phyloP scores from a whole-genome alignment of 331 rosid species.

The Acacia concinna region DNA sequence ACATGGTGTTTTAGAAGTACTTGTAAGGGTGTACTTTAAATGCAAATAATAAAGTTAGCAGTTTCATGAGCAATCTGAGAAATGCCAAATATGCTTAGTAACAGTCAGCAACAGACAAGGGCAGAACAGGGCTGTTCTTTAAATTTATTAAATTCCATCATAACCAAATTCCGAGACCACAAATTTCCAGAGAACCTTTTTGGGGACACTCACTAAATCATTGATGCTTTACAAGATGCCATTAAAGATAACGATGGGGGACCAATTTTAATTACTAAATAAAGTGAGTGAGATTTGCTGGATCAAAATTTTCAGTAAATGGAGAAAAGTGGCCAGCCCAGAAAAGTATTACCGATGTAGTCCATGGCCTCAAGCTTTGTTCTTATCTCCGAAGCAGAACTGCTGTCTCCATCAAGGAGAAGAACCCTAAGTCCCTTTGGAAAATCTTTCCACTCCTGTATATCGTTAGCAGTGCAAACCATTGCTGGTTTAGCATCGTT shows the following conservation, averaged over 20 bases:
- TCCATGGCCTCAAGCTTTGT: constrained; percentile 87
- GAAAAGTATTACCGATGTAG: constrained; percentile 62
- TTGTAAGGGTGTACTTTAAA: not conserved
- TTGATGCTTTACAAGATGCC: constrained; percentile 31
- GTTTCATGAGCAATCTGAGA: constrained; percentile 19
- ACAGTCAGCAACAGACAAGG: not conserved
- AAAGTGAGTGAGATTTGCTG: constrained; percentile 29
- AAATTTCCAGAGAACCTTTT: constrained; percentile 17
- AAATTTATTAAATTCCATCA: constrained; percentile 11
- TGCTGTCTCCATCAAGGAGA: constrained; percentile 72
- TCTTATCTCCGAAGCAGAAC: constrained; percentile 67
- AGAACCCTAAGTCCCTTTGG: constrained; percentile 95
- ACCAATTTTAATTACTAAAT: constrained; percentile 30
- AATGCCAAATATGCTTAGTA: constrained; percentile 1
- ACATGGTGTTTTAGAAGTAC: not conserved
- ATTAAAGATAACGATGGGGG: constrained; percentile 31
- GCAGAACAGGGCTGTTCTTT: not conserved
- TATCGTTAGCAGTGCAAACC: constrained; percentile 94
- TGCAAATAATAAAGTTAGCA: not conserved
- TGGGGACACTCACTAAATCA: constrained; percentile 27
- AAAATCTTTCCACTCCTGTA: constrained; percentile 91
- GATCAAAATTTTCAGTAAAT: constrained; percentile 22
- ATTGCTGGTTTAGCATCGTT: constrained; percentile 99
- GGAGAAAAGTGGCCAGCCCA: constrained; percentile 28
- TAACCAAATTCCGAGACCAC: constrained; percentile 35